Percentiles rank a stretch among this genome's conserved stretches.
phyloP scores from a whole-genome alignment of 73 alveolate genomes.

The Paramecium pentaurelia region DNA sequence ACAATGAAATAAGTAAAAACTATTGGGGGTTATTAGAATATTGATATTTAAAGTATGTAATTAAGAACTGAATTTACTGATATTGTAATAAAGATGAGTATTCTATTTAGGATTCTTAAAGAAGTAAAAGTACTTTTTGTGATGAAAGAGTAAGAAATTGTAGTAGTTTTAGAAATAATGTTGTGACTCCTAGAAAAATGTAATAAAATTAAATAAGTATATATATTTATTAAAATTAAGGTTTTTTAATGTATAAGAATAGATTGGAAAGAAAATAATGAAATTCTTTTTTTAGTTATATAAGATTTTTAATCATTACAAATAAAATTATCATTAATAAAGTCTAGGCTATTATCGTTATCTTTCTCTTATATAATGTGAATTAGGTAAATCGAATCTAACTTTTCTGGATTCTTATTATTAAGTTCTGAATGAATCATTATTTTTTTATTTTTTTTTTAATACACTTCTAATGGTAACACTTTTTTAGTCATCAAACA shows the following conservation, averaged over 20 bases:
- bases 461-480: not conserved
- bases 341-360: not conserved
- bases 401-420: not conserved
- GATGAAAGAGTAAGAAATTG: not conserved
- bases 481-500: not conserved
- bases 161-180: not conserved
- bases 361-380: not conserved
- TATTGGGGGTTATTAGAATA: too few relatives aligned
- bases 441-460: too few relatives aligned
- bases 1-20: not conserved
- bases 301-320: not conserved
- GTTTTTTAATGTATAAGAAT: not conserved
- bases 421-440: not conserved
- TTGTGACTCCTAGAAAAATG: not conserved
- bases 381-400: not conserved
- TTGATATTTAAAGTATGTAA: not conserved
- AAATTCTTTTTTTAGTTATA: not conserved
- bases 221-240: not conserved
- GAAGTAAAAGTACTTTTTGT: not conserved
- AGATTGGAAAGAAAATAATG: not conserved
- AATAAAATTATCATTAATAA: not conserved
- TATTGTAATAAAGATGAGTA: not conserved
- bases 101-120: not conserved
- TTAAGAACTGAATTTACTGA: not conserved
- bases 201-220: not conserved